Evolutionary conservation across 352 stramenopile genomes (phyloP).

Genomic region (Globisporangium yorkense): DNA sequence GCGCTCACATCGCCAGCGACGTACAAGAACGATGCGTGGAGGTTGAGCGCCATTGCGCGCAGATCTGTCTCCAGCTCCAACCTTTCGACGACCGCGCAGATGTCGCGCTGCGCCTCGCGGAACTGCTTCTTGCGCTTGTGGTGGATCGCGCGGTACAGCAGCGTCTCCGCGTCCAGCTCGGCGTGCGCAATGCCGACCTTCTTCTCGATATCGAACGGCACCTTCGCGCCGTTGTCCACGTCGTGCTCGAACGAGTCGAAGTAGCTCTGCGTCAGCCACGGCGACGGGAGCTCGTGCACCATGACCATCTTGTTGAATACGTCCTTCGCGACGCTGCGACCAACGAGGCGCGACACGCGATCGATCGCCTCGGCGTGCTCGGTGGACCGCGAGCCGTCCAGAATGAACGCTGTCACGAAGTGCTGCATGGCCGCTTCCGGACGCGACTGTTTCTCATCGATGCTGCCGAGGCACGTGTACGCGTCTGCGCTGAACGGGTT

Average conservation of each 20-base stretch:
- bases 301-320: constrained; percentile 68
- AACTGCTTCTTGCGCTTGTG: constrained; percentile 61
- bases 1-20: constrained; percentile 70
- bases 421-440: constrained; percentile 74
- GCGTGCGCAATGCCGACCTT: constrained; percentile 20
- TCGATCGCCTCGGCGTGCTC: constrained; percentile 71
- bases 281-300: constrained; percentile 64
- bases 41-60: constrained; percentile 54
- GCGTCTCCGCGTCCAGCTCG: constrained; percentile 42
- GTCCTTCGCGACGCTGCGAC: constrained; percentile 53
- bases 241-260: constrained; percentile 84
- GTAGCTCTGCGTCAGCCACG: constrained; percentile 81
- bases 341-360: constrained; percentile 58
- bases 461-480: constrained; percentile 62
- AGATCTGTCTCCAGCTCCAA: constrained; percentile 29
- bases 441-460: constrained; percentile 46
- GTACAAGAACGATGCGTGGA: constrained; percentile 80
- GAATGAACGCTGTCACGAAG: constrained; percentile 76
- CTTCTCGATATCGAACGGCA: constrained; percentile 67
- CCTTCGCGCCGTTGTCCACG: constrained; percentile 43
- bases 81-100: constrained; percentile 29
- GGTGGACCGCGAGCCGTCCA: constrained; percentile 67
- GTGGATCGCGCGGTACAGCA: constrained; percentile 64
- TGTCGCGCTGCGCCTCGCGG: constrained; percentile 36
- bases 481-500: constrained; percentile 64